Base-by-base conservation (phyloP, 2,329 filamentous ascomycete genomes). In the Colletotrichum kahawae region DNA sequence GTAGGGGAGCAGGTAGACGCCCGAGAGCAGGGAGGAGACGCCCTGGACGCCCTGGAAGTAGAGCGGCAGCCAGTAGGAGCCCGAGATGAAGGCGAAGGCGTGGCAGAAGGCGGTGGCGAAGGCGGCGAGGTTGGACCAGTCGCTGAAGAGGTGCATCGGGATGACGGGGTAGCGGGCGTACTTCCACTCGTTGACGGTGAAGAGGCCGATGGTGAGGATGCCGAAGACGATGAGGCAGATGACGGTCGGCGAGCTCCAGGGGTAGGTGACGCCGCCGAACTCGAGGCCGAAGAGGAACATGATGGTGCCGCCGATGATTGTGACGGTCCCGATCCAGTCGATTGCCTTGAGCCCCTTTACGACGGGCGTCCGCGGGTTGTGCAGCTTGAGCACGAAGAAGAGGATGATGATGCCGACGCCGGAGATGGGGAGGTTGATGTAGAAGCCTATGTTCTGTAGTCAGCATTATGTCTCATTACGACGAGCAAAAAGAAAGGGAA, bases 221-320 rank as follows among this genome's bases (percentile, higher is more conserved):
- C 92, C 91, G 78, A 93, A 92, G 64, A 93, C 84, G 71, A 94
- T 83, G 36, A 94, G 86, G 79, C 91, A 92, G 63, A 94, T 83
- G 16, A 94, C 91, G 2, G 87, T 88, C 0, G 91, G 84, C 0
- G 92, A 93, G 74, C 83, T 82, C 92, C 92, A 94, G 0, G 92
- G 91, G 70, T 89, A 85, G 3, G 87, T 86, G 27, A 91, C 88
- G 21, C 93, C 93, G 14, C 93, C 94, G 67, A 93, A 92, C 77
- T 94, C 91, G 27, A 95, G 87, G 4, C 92, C 93, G 16, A 95
- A 87, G 2, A 95, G 87, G 21, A 95, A 83, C 92, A 95, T 94
- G 62, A 95, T 82, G 0, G 91, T 92, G 6, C 89, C 91, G 31
- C 90, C 91, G 8, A 94, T 87, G 76, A 95, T 89, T 3, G 90